Evolutionary conservation across 2,329 filamentous ascomycete species (phyloP).

Genomic region (Scytalidium lignicola): DNA sequence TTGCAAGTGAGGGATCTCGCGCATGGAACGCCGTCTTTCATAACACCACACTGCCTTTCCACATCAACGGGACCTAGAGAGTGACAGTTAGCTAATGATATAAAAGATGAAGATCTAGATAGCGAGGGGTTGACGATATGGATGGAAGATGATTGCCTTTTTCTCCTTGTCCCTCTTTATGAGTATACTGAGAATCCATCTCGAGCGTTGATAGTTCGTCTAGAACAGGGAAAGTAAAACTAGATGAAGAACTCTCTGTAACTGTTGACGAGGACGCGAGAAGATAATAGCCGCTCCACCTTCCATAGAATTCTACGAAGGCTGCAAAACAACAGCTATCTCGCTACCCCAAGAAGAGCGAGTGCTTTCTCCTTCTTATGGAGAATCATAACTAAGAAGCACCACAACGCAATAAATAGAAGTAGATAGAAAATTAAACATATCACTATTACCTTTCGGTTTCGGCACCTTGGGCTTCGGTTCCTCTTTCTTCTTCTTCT

Average conservation of each 20-base stretch:
- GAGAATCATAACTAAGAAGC: constrained; percentile 5
- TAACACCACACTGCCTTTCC: constrained; percentile 87
- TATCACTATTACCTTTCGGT: constrained; percentile 58
- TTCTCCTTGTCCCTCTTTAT: too few relatives aligned
- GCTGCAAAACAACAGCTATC: too few relatives aligned
- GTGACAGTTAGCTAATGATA: constrained; percentile 1
- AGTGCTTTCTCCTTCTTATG: too few relatives aligned
- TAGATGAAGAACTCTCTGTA: too few relatives aligned
- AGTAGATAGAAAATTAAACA: constrained; percentile 1
- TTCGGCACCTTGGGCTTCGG: constrained; percentile 79
- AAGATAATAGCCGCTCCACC: too few relatives aligned
- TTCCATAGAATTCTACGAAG: too few relatives aligned
- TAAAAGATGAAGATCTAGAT: not conserved
- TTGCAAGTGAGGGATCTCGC: constrained; percentile 89
- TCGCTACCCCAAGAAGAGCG: too few relatives aligned
- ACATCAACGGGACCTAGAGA: constrained; percentile 76
- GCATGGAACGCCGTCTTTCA: constrained; percentile 80
- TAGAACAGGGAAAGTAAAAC: too few relatives aligned
- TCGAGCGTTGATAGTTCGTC: too few relatives aligned
- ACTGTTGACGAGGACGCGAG: too few relatives aligned
- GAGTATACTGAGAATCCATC: too few relatives aligned
- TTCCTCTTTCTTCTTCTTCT: constrained; percentile 94
- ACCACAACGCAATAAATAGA: constrained; percentile 4
- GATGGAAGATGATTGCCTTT: not conserved
- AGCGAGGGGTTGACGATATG: not conserved